These are phyloP conservation scores for Candolleomyces efflorescens DNA, from an alignment of 768 basidiomycete species.

Conservation along the genomic window DNA sequence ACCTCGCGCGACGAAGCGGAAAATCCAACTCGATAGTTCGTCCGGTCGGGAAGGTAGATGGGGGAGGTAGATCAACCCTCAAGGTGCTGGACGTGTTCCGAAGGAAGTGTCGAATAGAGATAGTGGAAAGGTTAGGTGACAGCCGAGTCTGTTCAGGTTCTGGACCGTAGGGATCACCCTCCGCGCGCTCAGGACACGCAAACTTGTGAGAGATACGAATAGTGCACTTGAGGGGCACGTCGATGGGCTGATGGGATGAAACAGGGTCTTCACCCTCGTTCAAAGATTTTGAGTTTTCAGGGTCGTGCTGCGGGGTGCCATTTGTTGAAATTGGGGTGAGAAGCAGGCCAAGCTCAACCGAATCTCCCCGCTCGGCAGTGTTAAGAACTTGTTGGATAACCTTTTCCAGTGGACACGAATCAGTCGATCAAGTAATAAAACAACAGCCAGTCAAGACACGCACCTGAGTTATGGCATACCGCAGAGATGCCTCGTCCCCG, in stretches of 20 bases:
- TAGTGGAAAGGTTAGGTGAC: conserved; percentile 38
- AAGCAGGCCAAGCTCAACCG: conserved; percentile 80
- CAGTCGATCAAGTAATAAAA: conserved; percentile 14
- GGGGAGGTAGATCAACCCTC: conserved; percentile 41
- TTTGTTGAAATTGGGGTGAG: conserved; percentile 24
- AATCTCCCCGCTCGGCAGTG: conserved; percentile 68
- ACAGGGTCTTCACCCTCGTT: conserved; percentile 8
- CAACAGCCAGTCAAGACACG: conserved; percentile 27
- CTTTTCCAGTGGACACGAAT: conserved; percentile 34
- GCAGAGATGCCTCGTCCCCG: conserved; percentile 82
- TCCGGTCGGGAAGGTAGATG: conserved; percentile 36
- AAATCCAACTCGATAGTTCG: conserved; percentile 66
- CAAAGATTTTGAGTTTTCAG: conserved; percentile 14
- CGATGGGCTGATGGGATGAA: conserved; percentile 14
- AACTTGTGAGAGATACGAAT: conserved; percentile 51
- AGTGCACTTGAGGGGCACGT: conserved; percentile 36
- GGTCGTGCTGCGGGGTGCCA: conserved; percentile 14
- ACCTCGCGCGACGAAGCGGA: conserved; percentile 55
- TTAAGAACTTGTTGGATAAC: conserved; percentile 79
- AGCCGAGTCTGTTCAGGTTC: conserved; percentile 37
- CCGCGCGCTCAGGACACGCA: conserved; percentile 10
- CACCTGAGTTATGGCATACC: conserved; percentile 82
- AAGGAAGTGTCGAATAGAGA: conserved; percentile 58
- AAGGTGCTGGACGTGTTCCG: conserved; percentile 52
- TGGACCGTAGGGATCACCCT: conserved; percentile 19